Evolutionary conservation across 805 yeast species (phyloP), one percentile per base, ranked within the genome.

Genomic region (Saccharomycopsis javanensis): DNA sequence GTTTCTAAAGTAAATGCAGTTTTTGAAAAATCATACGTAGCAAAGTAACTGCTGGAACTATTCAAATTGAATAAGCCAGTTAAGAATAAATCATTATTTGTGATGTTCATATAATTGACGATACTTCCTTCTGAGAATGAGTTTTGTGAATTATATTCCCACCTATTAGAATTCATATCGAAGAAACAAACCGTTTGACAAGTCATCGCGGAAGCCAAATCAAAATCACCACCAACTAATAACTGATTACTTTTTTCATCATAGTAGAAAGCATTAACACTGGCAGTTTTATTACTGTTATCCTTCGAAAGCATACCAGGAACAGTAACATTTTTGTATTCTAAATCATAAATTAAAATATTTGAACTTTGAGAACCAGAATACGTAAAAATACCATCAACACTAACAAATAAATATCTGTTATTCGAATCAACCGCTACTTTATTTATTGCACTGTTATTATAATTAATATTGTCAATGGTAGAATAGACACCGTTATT

Each of bases 141-240:
- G 18, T 62, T 61, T 11, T 67, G 57, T 11, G 68, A 58, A 34
- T 71, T 69, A 3, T 81, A 71, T 6, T 70, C 69, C 87, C 96
- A 85, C 20, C 82, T 71, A 0, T 79, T 71, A 33, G 75, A 72
- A 3, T 69, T 66, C 60, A 81, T 67, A 63, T 84, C 83, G 66
- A 79, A 88, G 35, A 84, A 70, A 67, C 97, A 90, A 37, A 91
- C 68, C 1, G 80, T 77, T 1, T 73, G 67, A 69, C 96, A 90
- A 27, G 71, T 68, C 33, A 77, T 69, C 4, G 79, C 71, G 0
- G 85, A 83, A 1, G 86, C 83, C 20, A 73, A 67, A 20, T 75
- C 77, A 66, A 87, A 89, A 48, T 78, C 74, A 25, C 97, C 97
- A 42, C 86, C 96, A 11, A 87, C 87, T 31, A 83, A 73, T 28